These are phyloP conservation scores for Phytopythium mirpurense DNA, from an alignment of 352 stramenopile genomes.

Conservation along the genomic window DNA sequence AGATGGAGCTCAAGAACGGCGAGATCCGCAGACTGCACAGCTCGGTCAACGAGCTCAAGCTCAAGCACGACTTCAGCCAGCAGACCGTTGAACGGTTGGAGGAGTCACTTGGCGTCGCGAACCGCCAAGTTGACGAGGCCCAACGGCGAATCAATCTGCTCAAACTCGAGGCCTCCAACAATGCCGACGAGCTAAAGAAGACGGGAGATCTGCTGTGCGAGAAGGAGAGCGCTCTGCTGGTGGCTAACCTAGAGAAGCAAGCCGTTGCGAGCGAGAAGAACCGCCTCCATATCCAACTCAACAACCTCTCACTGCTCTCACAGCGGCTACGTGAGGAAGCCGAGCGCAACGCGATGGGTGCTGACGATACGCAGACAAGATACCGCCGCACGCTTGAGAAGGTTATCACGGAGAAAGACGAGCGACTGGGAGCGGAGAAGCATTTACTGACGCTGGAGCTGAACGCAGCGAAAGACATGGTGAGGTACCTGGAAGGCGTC, in stretches of 20 bases:
- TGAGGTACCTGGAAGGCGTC: conserved; percentile 34
- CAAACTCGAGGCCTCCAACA: conserved; percentile 39
- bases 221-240: conserved; percentile 31
- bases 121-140: conserved; percentile 43
- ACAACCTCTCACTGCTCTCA: conserved; percentile 23
- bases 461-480: conserved; percentile 27
- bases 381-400: conserved; percentile 29
- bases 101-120: conserved; percentile 18
- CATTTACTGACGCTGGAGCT: conserved; percentile 44
- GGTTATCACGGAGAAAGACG: conserved; percentile 32
- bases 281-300: conserved; percentile 45
- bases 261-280: conserved; percentile 26
- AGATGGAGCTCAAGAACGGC: conserved; percentile 71
- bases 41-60: conserved; percentile 42
- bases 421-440: conserved; percentile 37
- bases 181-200: conserved; percentile 26
- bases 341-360: conserved; percentile 31
- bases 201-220: conserved; percentile 25
- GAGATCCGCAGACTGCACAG: conserved; percentile 56
- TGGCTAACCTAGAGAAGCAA: conserved; percentile 30
- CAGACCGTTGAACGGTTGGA: conserved; percentile 48
- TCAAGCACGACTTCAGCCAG: conserved; percentile 50
- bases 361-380: conserved; percentile 36
- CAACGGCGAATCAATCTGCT: conserved; percentile 47
- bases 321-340: conserved; percentile 30